phyloP scores from a whole-genome alignment of 1,284 basidiomycete species.

The Mycena sp. region DNA sequence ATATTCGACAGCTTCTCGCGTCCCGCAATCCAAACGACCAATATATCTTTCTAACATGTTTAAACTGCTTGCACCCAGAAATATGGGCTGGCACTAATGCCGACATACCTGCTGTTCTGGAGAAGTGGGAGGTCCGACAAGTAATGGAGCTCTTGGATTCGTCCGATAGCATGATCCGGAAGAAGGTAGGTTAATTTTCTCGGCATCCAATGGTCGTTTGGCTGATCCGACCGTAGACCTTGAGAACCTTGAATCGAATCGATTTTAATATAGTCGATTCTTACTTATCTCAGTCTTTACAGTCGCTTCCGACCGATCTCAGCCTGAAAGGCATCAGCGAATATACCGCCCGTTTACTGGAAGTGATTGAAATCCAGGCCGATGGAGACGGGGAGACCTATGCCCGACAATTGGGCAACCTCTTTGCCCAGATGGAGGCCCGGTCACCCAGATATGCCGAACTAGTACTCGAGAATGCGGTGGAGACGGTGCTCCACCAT shows the following conservation, averaged over 20 bases:
- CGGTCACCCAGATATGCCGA: conserved; percentile 40
- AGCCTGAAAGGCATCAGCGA: conserved; percentile 48
- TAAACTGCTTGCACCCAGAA: conserved; percentile 62
- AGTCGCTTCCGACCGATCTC: conserved; percentile 47
- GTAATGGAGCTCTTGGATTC: conserved; percentile 73
- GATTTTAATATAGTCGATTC: conserved; percentile 64
- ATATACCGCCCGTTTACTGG: conserved; percentile 58
- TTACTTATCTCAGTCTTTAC: conserved; percentile 60
- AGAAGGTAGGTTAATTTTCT: conserved; percentile 54
- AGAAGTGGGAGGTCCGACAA: conserved; percentile 73
- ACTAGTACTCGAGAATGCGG: conserved; percentile 60
- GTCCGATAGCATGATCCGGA: conserved; percentile 64
- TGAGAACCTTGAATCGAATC: conserved; percentile 62
- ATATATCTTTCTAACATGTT: conserved; percentile 71
- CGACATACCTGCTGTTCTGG: conserved; percentile 60
- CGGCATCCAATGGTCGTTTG: conserved; percentile 25
- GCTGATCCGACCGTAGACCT: conserved; percentile 53
- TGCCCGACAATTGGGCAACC: conserved; percentile 57
- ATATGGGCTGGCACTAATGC: conserved; percentile 73
- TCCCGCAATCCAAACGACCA: conserved; percentile 67
- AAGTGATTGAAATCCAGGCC: conserved; percentile 60
- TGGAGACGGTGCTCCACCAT: conserved; percentile 61
- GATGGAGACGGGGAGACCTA: conserved; percentile 66
- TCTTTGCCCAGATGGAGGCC: conserved; percentile 56
- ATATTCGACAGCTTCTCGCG: conserved; percentile 64